Evolutionary conservation across 768 basidiomycete species (phyloP).

Genomic region (Trichaptum fuscoviolaceum): DNA sequence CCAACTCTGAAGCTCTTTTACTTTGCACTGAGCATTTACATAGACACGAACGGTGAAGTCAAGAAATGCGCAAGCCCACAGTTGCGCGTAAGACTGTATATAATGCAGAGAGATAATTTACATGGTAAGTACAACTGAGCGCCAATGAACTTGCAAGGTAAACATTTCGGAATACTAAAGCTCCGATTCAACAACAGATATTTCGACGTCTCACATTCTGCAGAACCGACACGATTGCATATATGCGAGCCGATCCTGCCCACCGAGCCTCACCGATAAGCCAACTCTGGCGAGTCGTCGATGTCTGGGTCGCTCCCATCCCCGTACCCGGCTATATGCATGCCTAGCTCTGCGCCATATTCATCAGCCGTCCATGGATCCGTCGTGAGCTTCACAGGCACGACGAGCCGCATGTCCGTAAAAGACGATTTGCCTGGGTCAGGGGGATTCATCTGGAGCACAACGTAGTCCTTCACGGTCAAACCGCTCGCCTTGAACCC

Average conservation of each 20-base stretch:
- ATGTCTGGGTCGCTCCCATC: neutral
- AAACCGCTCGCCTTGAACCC: constrained; percentile 66
- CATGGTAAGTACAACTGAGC: neutral
- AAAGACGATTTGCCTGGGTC: constrained; percentile 53
- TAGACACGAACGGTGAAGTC: too few species aligned
- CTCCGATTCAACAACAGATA: too few species aligned
- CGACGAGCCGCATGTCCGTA: constrained; percentile 49
- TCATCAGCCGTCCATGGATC: constrained; percentile 47
- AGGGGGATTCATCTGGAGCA: constrained; percentile 54
- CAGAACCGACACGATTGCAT: too few species aligned
- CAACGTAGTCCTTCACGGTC: constrained; percentile 59
- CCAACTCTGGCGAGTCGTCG: neutral
- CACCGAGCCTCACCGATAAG: neutral
- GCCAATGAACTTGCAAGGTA: neutral
- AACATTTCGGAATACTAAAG: neutral
- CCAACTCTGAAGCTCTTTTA: too few species aligned
- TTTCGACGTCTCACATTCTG: too few species aligned
- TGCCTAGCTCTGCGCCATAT: constrained; percentile 11
- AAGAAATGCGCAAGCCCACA: neutral
- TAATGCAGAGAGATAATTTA: neutral
- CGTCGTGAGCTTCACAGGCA: constrained; percentile 64
- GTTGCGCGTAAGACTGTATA: neutral
- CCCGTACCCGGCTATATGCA: constrained; percentile 4
- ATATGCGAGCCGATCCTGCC: too few species aligned
- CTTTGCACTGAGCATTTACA: too few species aligned